Evolutionary conservation across 2,329 filamentous ascomycete genomes (phyloP).

Genomic region (Hypoxylon sp.): DNA sequence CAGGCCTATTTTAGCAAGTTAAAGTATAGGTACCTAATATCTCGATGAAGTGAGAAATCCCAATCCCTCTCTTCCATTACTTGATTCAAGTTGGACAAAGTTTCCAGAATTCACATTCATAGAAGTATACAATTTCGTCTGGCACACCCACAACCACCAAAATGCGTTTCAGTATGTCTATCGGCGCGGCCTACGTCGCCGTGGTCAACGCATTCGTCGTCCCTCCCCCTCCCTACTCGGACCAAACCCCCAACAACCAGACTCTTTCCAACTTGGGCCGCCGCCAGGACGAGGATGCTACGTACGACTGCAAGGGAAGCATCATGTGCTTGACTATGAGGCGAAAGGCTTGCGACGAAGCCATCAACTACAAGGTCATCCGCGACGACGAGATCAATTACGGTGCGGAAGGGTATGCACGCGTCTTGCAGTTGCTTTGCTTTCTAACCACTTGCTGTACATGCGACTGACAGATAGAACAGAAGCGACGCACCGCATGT

Average conservation of each 20-base stretch:
- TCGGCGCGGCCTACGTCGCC: background rate
- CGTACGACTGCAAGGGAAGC: constrained; percentile 25
- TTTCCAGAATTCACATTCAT: no score
- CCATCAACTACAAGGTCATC: constrained; percentile 17
- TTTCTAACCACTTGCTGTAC: no score
- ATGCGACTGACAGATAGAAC: no score
- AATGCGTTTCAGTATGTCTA: constrained; percentile 16
- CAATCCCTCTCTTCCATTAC: no score
- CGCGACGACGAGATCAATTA: constrained; percentile 22
- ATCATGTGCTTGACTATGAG: constrained; percentile 22
- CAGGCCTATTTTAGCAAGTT: no score
- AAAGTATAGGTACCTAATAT: no score
- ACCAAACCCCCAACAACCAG: background rate
- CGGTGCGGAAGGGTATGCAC: constrained; percentile 22
- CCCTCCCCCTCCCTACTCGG: background rate
- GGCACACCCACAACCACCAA: constrained; percentile 8
- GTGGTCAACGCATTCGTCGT: background rate
- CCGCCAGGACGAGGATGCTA: background rate
- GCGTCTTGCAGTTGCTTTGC: no score
- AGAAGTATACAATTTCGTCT: no score
- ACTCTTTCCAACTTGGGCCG: background rate
- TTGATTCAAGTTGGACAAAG: no score
- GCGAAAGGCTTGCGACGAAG: constrained; percentile 22
- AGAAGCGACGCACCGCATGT: constrained; percentile 20
- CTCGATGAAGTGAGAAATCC: no score